Percentiles rank a stretch among this genome's conserved stretches.
These are phyloP conservation scores for Myriosclerotinia duriaeana DNA, from an alignment of 2,329 filamentous ascomycete genomes.

Conservation along the genomic window DNA sequence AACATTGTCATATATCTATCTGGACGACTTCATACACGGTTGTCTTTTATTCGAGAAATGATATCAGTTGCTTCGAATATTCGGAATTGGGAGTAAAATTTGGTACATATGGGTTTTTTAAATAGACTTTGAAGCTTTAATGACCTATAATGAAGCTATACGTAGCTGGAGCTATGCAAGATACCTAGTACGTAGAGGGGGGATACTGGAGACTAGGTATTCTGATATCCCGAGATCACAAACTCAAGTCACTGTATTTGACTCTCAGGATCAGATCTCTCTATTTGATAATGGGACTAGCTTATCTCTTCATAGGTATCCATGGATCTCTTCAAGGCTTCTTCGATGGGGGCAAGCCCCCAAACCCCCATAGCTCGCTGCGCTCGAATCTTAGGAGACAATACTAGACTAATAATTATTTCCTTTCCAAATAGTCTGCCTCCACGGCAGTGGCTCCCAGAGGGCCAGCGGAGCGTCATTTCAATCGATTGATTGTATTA, in stretches of 20 bases:
- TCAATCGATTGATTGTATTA: no score
- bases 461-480: no score
- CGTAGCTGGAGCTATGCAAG: conserved; percentile 9
- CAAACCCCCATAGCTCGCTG: conserved; percentile 6
- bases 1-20: background rate
- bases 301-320: no score
- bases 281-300: no score
- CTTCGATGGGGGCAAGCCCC: background rate
- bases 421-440: no score
- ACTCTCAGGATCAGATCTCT: no score
- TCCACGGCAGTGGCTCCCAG: no score
- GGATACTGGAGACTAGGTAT: background rate
- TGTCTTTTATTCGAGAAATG: background rate
- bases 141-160: conserved; percentile 8
- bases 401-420: no score
- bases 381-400: background rate
- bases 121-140: background rate
- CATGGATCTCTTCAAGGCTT: no score
- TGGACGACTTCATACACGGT: background rate
- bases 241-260: no score
- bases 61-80: background rate
- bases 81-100: background rate
- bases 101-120: conserved; percentile 12
- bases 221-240: background rate
- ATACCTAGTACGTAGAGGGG: background rate